Conservation (phyloP, 2,329 filamentous ascomycete genomes). For the Ophiocordyceps sinensis region DNA sequence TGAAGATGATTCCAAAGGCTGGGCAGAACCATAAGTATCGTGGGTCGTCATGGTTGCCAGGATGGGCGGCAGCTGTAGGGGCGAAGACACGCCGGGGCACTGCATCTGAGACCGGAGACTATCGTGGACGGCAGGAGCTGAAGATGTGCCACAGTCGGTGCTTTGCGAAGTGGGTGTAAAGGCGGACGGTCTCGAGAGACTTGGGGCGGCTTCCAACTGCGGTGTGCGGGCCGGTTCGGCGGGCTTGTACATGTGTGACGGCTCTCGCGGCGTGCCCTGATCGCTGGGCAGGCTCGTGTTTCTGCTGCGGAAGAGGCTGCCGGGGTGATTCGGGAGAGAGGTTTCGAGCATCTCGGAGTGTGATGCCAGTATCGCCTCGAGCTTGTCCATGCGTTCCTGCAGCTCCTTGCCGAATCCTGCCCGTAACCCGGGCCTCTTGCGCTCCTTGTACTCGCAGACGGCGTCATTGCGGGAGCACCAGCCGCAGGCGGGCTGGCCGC, state of each 20-base stretch:
- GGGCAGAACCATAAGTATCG: slow-evolving; percentile 32
- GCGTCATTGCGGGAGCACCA: slow-evolving; percentile 53
- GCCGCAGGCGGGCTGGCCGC: slow-evolving; percentile 56
- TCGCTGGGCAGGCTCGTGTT: slow-evolving; percentile 38
- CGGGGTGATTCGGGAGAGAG: slow-evolving; percentile 27
- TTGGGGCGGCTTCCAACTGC: slow-evolving; percentile 43
- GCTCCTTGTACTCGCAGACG: slow-evolving; percentile 52
- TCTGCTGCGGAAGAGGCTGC: slow-evolving; percentile 33
- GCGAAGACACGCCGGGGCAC: slow-evolving; percentile 23
- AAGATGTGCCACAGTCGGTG: slow-evolving; percentile 34
- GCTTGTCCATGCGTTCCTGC: slow-evolving; percentile 55
- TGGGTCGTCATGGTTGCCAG: slow-evolving; percentile 28
- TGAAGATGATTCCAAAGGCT: slow-evolving; percentile 33
- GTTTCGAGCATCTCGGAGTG: slow-evolving; percentile 54
- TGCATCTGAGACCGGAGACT: slow-evolving; percentile 30
- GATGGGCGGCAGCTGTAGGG: slow-evolving; percentile 19
- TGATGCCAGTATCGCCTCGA: slow-evolving; percentile 50
- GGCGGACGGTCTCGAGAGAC: slow-evolving; percentile 43
- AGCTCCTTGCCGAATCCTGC: slow-evolving; percentile 60
- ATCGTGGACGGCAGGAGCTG: slow-evolving; percentile 33
- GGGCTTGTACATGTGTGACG: slow-evolving; percentile 30
- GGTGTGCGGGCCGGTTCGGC: slow-evolving; percentile 35
- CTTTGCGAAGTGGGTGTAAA: slow-evolving; percentile 31
- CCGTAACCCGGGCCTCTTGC: slow-evolving; percentile 50
- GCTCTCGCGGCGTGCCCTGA: slow-evolving; percentile 39